Evolutionary conservation across 768 basidiomycete species (phyloP).

Genomic region (Suillus cothurnatus): DNA sequence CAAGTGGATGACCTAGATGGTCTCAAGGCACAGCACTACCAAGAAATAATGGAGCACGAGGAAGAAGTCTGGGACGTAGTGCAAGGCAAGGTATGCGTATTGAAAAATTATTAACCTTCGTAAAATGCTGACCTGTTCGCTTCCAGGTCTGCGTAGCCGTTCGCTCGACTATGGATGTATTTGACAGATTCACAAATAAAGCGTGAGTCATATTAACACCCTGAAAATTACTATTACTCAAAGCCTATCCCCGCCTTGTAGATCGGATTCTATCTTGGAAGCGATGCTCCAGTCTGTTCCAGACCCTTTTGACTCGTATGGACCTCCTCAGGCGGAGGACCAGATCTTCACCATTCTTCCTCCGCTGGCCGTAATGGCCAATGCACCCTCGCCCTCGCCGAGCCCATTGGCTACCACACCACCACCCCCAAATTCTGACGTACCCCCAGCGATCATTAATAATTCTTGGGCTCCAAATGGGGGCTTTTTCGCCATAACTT

Average conservation of each 20-base stretch:
- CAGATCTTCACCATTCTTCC: conserved; percentile 93
- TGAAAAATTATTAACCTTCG: conserved; percentile 1
- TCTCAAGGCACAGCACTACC: conserved; percentile 82
- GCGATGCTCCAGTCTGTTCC: conserved; percentile 88
- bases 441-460: conserved; percentile 37
- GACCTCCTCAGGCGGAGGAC: conserved; percentile 83
- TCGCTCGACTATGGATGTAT: conserved; percentile 89
- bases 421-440: conserved; percentile 42
- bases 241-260: conserved; percentile 29
- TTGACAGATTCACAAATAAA: conserved; percentile 84
- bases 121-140: conserved; percentile 18
- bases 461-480: conserved; percentile 55
- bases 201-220: conserved; percentile 54
- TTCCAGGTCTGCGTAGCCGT: conserved; percentile 76
- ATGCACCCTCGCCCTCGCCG: conserved; percentile 58
- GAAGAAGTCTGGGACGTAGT: conserved; percentile 96
- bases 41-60: conserved; percentile 88
- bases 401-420: conserved; percentile 55
- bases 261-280: conserved; percentile 88
- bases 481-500: conserved; percentile 49
- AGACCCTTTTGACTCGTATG: conserved; percentile 92
- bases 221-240: conserved; percentile 12
- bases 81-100: conserved; percentile 66
- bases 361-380: conserved; percentile 77
- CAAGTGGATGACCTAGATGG: conserved; percentile 93